A percentile compares a stretch with the other conserved stretches of the same genome.
These are phyloP conservation scores for Lactifluus subvellereus DNA, from an alignment of 768 basidiomycete species.

Conservation along the genomic window DNA sequence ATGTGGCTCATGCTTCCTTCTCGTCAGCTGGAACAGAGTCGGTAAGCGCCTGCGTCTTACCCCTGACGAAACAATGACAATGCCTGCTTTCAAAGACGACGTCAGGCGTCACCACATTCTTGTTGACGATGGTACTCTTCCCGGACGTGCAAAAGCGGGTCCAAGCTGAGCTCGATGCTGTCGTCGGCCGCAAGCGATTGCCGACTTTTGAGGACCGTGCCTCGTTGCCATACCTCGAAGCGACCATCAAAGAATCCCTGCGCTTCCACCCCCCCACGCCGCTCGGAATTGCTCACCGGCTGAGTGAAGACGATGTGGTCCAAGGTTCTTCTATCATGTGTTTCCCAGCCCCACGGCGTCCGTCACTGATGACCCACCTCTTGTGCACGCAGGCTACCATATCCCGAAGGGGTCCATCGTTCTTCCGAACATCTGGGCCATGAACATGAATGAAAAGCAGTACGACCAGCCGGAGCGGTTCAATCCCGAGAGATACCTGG, in stretches of 20 bases:
- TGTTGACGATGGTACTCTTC: conserved; percentile 22
- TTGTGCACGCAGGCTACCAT: conserved; percentile 26
- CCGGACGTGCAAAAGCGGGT: conserved; percentile 20
- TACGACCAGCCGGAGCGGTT: conserved; percentile 19
- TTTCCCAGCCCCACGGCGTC: background rate
- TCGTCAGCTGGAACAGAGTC: conserved; percentile 18
- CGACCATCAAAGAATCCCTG: conserved; percentile 23
- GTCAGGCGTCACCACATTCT: conserved; percentile 19
- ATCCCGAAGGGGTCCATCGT: conserved; percentile 34
- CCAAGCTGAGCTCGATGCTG: conserved; percentile 20
- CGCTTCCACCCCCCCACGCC: conserved; percentile 23
- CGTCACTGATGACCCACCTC: background rate
- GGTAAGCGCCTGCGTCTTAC: background rate
- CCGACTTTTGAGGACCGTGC: conserved; percentile 19
- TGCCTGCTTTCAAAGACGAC: conserved; percentile 5
- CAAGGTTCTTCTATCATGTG: background rate
- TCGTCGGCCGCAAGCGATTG: conserved; percentile 20
- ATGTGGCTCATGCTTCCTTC: background rate
- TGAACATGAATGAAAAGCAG: conserved; percentile 21
- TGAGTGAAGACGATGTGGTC: conserved; percentile 32
- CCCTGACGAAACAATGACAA: too few species aligned
- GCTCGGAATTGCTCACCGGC: conserved; percentile 30
- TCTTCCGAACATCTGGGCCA: conserved; percentile 32
- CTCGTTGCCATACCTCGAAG: conserved; percentile 21
- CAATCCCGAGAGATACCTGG: conserved; percentile 18